Evolutionary conservation across 2,329 filamentous ascomycete species (phyloP).

Genomic region (Dactylellina sp.): DNA sequence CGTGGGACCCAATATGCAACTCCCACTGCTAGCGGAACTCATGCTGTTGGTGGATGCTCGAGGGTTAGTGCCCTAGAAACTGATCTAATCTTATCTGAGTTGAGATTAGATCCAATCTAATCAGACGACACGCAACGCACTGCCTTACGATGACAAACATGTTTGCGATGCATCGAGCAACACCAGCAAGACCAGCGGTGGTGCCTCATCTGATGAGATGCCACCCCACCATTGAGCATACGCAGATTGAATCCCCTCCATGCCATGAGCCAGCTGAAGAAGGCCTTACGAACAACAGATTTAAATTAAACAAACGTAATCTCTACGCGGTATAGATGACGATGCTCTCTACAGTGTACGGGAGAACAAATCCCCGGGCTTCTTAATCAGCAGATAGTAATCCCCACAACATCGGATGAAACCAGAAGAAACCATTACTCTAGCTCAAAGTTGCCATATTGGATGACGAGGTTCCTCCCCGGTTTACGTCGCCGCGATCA

Average conservation of each 20-base stretch:
- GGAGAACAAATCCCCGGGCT: not conserved
- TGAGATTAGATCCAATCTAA: constrained; percentile 16
- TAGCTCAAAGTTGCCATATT: not conserved
- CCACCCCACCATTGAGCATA: no score
- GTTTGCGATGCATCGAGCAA: no score
- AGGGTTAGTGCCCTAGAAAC: constrained; percentile 34
- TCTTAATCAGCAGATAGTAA: not conserved
- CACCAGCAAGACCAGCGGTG: no score
- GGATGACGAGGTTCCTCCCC: constrained; percentile 17
- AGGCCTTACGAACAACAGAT: no score
- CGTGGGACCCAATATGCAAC: constrained; percentile 3
- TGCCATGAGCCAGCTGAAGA: no score
- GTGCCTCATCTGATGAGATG: no score
- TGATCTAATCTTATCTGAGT: constrained; percentile 19
- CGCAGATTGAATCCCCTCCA: no score
- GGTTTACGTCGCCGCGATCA: constrained; percentile 33
- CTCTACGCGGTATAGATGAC: constrained; percentile 29
- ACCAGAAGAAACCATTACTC: no score
- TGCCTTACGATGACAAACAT: constrained; percentile 4
- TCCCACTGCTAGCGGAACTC: not conserved
- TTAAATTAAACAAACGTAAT: constrained; percentile 21
- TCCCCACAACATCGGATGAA: no score
- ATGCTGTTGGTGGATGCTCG: constrained; percentile 5
- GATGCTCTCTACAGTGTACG: no score
- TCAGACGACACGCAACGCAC: constrained; percentile 14